These are phyloP conservation scores for Aspergillus cavernicola DNA, from an alignment of 495 filamentous ascomycete genomes.

Conservation along the genomic window DNA sequence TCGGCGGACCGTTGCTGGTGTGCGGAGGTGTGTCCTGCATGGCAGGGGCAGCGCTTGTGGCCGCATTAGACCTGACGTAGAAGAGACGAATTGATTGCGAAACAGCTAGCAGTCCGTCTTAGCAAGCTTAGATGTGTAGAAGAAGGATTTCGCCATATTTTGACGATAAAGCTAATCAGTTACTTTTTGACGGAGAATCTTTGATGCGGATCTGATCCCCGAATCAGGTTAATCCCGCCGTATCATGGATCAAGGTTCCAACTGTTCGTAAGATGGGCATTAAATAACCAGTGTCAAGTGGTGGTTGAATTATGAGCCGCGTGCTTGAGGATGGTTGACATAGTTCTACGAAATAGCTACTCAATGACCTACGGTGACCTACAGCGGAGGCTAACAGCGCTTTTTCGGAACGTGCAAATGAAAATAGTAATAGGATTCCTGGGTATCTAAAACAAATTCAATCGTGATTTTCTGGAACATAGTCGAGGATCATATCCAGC, in stretches of 20 bases:
- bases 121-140: too few relatives aligned
- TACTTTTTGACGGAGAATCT: constrained; percentile 20
- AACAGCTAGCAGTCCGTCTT: too few relatives aligned
- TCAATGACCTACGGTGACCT: too few relatives aligned
- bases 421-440: neutral
- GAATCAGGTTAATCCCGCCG: neutral
- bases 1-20: neutral
- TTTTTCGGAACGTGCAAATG: neutral
- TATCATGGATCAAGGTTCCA: too few relatives aligned
- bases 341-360: too few relatives aligned
- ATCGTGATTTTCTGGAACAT: neutral
- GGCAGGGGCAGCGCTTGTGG: constrained; percentile 23
- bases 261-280: too few relatives aligned
- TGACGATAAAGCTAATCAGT: constrained; percentile 10
- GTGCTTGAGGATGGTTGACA: too few relatives aligned
- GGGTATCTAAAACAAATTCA: too few relatives aligned
- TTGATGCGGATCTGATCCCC: constrained; percentile 24
- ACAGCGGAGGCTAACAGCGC: too few relatives aligned
- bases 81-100: neutral
- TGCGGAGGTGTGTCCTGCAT: constrained; percentile 24
- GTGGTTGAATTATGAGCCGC: too few relatives aligned
- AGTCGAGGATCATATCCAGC: neutral
- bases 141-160: too few relatives aligned
- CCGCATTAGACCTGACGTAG: constrained; percentile 22
- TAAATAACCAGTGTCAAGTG: too few relatives aligned